Evolutionary conservation across 306 rosid species (phyloP).

Genomic region (Quercus gilva): DNA sequence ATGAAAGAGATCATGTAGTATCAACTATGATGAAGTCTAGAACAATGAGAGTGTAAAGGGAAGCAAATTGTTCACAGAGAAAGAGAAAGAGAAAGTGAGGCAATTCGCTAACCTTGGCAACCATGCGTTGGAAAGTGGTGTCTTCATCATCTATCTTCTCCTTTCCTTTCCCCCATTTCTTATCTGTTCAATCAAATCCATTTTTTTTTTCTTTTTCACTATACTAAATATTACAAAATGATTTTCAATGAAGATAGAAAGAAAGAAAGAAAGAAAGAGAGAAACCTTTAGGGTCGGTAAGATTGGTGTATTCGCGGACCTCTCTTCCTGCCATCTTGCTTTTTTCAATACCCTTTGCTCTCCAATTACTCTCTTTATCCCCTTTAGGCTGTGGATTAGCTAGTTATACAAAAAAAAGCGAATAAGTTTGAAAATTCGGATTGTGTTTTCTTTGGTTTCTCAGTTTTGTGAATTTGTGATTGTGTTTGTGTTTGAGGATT

Average conservation of each 20-base stretch:
- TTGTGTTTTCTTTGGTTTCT: too few relatives aligned
- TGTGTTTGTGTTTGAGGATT: too few relatives aligned
- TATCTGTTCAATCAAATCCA: conserved; percentile 48
- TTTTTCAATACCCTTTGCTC: too few relatives aligned
- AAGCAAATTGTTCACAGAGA: not conserved
- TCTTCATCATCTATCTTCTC: conserved; percentile 97
- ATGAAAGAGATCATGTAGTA: too few relatives aligned
- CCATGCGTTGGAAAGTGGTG: conserved; percentile 96
- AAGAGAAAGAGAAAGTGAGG: conserved; percentile 35
- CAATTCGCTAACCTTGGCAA: conserved; percentile 99
- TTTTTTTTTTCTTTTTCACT: not conserved
- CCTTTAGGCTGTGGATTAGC: too few relatives aligned
- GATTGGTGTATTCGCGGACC: conserved; percentile 99
- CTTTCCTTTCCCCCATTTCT: conserved; percentile 90
- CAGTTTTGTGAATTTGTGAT: too few relatives aligned
- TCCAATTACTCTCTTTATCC: too few relatives aligned
- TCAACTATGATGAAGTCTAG: too few relatives aligned
- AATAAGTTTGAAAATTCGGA: too few relatives aligned
- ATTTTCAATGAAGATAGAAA: not conserved
- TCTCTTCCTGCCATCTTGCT: conserved; percentile 87
- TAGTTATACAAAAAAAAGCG: too few relatives aligned
- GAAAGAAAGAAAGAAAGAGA: not conserved
- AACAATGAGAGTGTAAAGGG: too few relatives aligned
- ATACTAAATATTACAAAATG: too few relatives aligned
- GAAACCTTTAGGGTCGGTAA: conserved; percentile 90